Evolutionary conservation across 169 alveolate genomes (phyloP).

Genomic region (Plasmodium fragile): DNA sequence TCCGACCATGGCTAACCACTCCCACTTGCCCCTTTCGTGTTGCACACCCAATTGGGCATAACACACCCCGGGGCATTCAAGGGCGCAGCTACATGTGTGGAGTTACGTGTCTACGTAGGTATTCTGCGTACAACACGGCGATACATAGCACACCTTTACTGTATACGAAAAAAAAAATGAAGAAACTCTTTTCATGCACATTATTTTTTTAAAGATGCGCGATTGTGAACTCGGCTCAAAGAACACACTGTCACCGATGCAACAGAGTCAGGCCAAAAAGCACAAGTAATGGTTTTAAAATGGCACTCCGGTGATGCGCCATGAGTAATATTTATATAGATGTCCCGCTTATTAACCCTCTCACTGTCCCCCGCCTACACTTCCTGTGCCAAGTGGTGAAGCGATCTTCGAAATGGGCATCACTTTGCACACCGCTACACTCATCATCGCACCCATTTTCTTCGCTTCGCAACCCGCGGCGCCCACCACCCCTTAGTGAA

Average conservation of each 20-base stretch:
- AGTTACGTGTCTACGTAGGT: background rate
- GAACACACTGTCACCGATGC: constrained; percentile 86
- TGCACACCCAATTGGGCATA: background rate
- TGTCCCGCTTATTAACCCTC: background rate
- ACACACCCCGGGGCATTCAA: background rate
- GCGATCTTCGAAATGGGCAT: background rate
- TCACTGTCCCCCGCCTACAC: background rate
- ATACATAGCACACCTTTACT: background rate
- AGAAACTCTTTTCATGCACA: constrained; percentile 1
- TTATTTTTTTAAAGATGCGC: constrained; percentile 80
- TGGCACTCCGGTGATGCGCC: background rate
- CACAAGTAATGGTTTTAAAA: background rate
- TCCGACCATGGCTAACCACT: background rate
- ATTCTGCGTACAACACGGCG: background rate
- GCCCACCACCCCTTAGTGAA: background rate
- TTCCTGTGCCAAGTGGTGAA: background rate
- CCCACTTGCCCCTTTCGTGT: background rate
- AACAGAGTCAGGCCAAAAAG: constrained; percentile 82
- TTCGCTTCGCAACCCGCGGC: background rate
- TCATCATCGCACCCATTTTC: background rate
- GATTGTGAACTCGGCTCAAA: constrained; percentile 86
- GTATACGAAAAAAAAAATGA: background rate
- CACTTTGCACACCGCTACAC: background rate
- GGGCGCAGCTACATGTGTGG: background rate
- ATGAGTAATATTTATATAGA: background rate